Conservation (phyloP, 345 rosid genomes). For the Euphorbia peplus region DNA sequence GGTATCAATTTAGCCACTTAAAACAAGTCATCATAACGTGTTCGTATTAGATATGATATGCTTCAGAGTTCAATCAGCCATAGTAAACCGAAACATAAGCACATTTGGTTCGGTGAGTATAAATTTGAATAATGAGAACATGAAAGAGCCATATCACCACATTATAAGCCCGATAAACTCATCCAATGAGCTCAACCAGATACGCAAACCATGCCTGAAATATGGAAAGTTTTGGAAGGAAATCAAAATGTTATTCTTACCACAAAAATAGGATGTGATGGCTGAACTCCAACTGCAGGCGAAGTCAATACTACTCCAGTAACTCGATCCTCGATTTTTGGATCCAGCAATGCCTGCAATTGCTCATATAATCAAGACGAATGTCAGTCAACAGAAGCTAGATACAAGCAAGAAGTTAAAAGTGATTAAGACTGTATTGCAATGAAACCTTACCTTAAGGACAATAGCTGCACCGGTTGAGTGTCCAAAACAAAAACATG, state of each 20-base stretch:
- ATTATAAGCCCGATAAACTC: neutral
- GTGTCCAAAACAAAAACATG: constrained; percentile 35
- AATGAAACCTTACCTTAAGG: constrained; percentile 25
- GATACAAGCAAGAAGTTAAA: neutral
- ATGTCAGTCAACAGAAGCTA: neutral
- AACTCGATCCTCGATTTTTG: constrained; percentile 20
- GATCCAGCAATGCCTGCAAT: constrained; percentile 30
- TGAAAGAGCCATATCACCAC: neutral
- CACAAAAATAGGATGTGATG: constrained; percentile 31
- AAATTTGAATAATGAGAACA: neutral
- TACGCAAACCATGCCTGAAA: neutral
- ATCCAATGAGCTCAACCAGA: neutral
- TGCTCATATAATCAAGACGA: neutral
- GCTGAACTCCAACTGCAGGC: constrained; percentile 35
- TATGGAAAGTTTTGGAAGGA: neutral
- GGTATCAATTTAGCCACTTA: no score
- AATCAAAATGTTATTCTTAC: constrained; percentile 8
- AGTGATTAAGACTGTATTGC: neutral
- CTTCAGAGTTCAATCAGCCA: neutral
- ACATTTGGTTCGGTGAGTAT: neutral
- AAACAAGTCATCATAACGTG: no score
- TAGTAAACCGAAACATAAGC: neutral
- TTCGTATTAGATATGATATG: neutral
- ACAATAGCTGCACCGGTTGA: constrained; percentile 35
- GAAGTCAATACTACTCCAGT: constrained; percentile 30